These are phyloP conservation scores for Solanum pennellii DNA, from an alignment of 257 asterid species.

Conservation along the genomic window DNA sequence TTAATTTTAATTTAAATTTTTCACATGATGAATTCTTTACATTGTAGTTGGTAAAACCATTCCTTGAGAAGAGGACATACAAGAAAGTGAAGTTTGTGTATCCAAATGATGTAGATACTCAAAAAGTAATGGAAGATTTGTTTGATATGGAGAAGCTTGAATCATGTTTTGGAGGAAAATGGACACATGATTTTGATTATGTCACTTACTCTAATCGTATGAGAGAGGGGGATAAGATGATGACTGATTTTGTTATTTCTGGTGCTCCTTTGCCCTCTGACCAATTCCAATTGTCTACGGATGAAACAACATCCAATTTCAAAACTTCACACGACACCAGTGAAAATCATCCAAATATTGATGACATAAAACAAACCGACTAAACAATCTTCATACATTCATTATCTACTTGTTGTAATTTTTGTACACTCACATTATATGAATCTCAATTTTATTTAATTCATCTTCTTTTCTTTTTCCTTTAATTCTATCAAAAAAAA, in stretches of 20 bases:
- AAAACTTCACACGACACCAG: constrained; percentile 11
- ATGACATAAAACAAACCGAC: too few species aligned
- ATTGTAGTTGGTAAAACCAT: constrained; percentile 41
- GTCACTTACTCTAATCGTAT: constrained; percentile 35
- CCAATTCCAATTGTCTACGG: constrained; percentile 19
- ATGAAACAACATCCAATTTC: constrained; percentile 6
- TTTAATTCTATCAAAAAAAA: too few species aligned
- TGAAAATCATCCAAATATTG: not conserved
- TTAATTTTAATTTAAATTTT: too few species aligned
- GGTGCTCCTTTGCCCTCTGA: constrained; percentile 18
- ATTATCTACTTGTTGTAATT: too few species aligned
- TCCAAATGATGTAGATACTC: constrained; percentile 32
- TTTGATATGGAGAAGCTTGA: constrained; percentile 43
- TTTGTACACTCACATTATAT: too few species aligned
- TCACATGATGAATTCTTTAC: too few species aligned
- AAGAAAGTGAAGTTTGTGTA: constrained; percentile 53
- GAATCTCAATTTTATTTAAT: too few species aligned
- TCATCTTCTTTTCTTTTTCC: too few species aligned
- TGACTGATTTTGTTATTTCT: constrained; percentile 5
- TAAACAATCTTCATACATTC: too few species aligned
- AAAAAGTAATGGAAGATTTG: constrained; percentile 38
- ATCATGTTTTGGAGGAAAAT: constrained; percentile 41
- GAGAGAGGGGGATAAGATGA: constrained; percentile 36
- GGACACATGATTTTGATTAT: constrained; percentile 6
- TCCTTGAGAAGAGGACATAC: constrained; percentile 51